Percentiles rank a stretch among this genome's conserved stretches.
Evolutionary conservation across 1,284 basidiomycete species (phyloP).

Genomic region (Ustilago tritici): DNA sequence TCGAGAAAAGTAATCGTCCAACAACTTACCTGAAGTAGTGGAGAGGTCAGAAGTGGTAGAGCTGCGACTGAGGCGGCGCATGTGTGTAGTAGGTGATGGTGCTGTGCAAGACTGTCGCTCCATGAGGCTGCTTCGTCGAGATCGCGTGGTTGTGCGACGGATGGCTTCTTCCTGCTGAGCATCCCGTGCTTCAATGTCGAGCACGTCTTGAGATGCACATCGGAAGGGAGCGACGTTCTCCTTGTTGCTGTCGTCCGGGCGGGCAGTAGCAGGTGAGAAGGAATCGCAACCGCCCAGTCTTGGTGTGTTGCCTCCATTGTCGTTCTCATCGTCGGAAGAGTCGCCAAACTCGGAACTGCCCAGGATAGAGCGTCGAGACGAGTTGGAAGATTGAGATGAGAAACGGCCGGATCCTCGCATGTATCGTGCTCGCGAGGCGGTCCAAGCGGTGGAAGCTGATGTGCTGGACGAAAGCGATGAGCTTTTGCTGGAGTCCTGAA

Average conservation of each 20-base stretch:
- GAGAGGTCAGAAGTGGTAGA: conserved; percentile 38
- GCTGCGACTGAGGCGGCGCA: conserved; percentile 41
- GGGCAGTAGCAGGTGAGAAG: conserved; percentile 12
- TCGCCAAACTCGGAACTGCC: conserved; percentile 50
- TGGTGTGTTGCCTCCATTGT: conserved; percentile 10
- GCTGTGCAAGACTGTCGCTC: conserved; percentile 30
- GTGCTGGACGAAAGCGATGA: conserved; percentile 16
- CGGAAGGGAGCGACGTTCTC: conserved; percentile 67
- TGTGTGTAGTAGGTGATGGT: conserved; percentile 1
- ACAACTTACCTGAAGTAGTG: conserved; percentile 31
- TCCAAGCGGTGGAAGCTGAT: conserved; percentile 24
- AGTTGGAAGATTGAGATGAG: conserved; percentile 35
- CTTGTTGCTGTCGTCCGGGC: conserved; percentile 66
- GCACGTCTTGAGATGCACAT: conserved; percentile 34
- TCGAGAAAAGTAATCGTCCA: not conserved
- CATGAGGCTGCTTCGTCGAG: conserved; percentile 47
- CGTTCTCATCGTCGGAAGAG: conserved; percentile 52
- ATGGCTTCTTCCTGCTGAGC: conserved; percentile 53
- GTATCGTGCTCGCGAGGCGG: conserved; percentile 23
- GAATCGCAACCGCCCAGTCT: conserved; percentile 56
- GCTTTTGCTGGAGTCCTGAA: conserved; percentile 22
- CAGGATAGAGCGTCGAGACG: conserved; percentile 39
- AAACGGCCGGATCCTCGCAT: conserved; percentile 22
- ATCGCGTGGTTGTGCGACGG: conserved; percentile 51
- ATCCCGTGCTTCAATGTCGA: conserved; percentile 46